phyloP scores from a whole-genome alignment of 768 basidiomycete species.

The Saitozyma sp. region DNA sequence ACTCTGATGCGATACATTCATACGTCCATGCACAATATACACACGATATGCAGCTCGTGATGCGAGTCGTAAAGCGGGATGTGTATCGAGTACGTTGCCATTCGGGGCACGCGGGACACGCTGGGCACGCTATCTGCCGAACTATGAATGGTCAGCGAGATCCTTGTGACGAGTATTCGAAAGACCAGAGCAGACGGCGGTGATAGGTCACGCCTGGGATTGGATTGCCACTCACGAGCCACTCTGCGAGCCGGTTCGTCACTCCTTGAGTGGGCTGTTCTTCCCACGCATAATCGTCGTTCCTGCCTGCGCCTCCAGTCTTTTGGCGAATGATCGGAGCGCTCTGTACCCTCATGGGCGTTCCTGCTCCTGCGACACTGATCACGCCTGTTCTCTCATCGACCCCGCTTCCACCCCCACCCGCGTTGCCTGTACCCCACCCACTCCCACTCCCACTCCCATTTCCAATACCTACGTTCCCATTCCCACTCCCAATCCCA shows the following conservation, averaged over 20 bases:
- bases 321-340: neutral
- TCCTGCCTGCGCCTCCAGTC: constrained; percentile 6
- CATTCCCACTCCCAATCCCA: neutral
- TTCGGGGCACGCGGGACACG: too few species aligned
- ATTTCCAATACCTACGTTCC: neutral
- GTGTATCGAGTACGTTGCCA: too few species aligned
- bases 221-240: constrained; percentile 14
- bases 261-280: constrained; percentile 5
- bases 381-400: neutral
- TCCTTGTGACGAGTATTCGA: too few species aligned
- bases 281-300: neutral
- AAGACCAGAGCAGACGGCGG: too few species aligned
- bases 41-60: too few species aligned
- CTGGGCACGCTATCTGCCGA: too few species aligned
- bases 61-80: too few species aligned
- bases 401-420: neutral
- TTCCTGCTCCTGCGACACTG: constrained; percentile 4
- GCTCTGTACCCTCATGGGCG: constrained; percentile 7
- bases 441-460: neutral
- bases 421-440: neutral
- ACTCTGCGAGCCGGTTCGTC: constrained; percentile 11
- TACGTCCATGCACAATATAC: too few species aligned
- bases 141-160: too few species aligned
- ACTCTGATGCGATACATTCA: too few species aligned
- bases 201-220: too few species aligned